A percentile compares a stretch with the other conserved stretches of the same genome.
phyloP scores from a whole-genome alignment of 2,329 filamentous ascomycete species.

The Botryosphaeria dothidea region DNA sequence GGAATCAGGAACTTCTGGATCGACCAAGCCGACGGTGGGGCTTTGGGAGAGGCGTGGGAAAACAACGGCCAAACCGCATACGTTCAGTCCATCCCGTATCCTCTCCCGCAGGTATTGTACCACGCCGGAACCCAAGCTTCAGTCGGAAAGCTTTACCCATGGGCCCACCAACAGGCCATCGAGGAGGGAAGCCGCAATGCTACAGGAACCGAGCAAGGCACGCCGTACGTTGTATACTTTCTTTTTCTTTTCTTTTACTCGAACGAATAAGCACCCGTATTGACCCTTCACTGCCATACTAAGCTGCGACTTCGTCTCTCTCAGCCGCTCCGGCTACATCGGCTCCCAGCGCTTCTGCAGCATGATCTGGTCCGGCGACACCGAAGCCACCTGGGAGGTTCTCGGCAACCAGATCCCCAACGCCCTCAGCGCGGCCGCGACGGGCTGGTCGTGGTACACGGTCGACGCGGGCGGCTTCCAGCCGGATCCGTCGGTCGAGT shows the following conservation, averaged over 20 bases:
- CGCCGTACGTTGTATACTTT: constrained; percentile 5
- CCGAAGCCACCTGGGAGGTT: constrained; percentile 31
- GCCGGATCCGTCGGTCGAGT: constrained; percentile 34
- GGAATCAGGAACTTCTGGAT: constrained; percentile 38
- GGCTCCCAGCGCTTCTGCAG: constrained; percentile 34
- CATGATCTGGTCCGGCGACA: constrained; percentile 36
- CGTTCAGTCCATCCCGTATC: constrained; percentile 33
- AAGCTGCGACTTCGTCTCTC: constrained; percentile 28
- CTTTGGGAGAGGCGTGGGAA: constrained; percentile 39
- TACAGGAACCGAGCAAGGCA: constrained; percentile 26
- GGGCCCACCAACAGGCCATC: constrained; percentile 32
- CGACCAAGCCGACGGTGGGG: constrained; percentile 38
- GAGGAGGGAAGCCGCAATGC: constrained; percentile 32
- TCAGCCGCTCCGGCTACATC: constrained; percentile 33
- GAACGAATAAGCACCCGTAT: no score
- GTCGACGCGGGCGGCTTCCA: constrained; percentile 34
- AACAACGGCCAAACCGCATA: constrained; percentile 36
- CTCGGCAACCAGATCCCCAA: constrained; percentile 29
- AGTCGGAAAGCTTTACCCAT: constrained; percentile 33
- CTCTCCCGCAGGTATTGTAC: constrained; percentile 31
- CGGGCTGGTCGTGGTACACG: constrained; percentile 34
- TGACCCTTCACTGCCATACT: neutral
- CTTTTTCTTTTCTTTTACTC: neutral
- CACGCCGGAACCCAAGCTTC: constrained; percentile 31
- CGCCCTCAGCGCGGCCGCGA: constrained; percentile 29